Base-by-base conservation (phyloP, 2,329 filamentous ascomycete genomes). In the Gremmenia infestans region DNA sequence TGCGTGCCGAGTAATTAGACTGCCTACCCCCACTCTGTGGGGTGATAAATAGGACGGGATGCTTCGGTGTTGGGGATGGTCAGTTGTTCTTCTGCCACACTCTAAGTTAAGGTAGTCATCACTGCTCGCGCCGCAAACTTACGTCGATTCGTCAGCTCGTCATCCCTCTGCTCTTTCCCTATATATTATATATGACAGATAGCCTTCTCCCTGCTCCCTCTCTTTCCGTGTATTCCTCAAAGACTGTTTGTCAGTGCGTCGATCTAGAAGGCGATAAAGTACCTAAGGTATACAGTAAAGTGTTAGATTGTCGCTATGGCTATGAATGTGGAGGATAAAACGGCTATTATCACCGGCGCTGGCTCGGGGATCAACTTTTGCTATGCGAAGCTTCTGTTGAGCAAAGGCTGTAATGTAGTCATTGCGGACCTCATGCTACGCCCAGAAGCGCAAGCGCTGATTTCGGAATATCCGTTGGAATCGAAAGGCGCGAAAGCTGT, bases 271-370 rank as follows among this genome's bases (percentile, higher is more conserved):
- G 48, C 23, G 39, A 28, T 15, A 15, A 25, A 39, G 22, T 3
- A 11, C 19, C 19, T 22, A 22, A 22, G 19, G 19, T 22, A 22
- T 22, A 22, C 19, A 22, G 19, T 22, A 22, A 22, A 22, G 19
- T 22, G 19, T 22, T 22, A 2, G 5, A 25, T 25, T 25, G 6
- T 9, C 35, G 36, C 12, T 15, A 67, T 67, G 65, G 65, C 65
- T 5, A 63, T 66, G 60, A 60, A 62, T n/a, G 72, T 79, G 19
- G 63, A 72, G 51, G 74, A 73, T 50, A 77, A 75, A 63, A 74
- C 77, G 12, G 79, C 79, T 12, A 78, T 82, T 48, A 70, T 82
- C 32, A 82, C 79, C 11, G 79, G 79, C 35, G 79, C 77, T 40
- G 79, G 79, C 25, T 81, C 78, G 48, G 79, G 78, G 76, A 78